Conservation (phyloP, 2,329 filamentous ascomycete species). For the Iodosphaeria phyllophila region DNA sequence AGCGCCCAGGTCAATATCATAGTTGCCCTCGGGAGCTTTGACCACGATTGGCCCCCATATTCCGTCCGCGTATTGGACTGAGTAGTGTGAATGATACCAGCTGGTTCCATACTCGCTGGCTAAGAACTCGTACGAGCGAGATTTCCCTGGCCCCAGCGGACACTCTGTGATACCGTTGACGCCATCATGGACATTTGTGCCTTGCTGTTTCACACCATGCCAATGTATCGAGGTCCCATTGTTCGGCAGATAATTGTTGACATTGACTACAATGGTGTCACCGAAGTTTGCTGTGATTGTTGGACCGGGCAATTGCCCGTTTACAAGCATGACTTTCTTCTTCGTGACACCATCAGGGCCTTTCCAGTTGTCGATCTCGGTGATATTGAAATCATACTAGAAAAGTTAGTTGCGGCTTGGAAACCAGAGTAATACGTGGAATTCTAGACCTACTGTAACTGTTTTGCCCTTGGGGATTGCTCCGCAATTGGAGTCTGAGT, state of each 20-base stretch:
- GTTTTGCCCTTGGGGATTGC: too few species aligned
- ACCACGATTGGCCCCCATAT: conserved; percentile 30
- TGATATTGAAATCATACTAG: conserved; percentile 8
- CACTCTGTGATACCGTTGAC: conserved; percentile 25
- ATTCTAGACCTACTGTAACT: too few species aligned
- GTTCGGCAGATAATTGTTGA: conserved; percentile 46
- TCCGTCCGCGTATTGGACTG: conserved; percentile 30
- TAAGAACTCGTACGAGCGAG: conserved; percentile 16
- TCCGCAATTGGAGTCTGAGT: too few species aligned
- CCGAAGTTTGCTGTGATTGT: conserved; percentile 45
- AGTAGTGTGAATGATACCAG: conserved; percentile 22
- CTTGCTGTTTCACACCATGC: conserved; percentile 26
- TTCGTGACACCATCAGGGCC: conserved; percentile 9
- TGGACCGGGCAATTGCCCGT: conserved; percentile 48
- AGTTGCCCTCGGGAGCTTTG: conserved; percentile 27
- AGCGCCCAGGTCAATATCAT: conserved; percentile 32
- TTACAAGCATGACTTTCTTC: conserved; percentile 35
- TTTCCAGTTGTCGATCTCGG: conserved; percentile 8
- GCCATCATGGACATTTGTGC: conserved; percentile 23
- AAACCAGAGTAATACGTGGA: too few species aligned
- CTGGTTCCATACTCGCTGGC: conserved; percentile 18
- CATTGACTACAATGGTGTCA: conserved; percentile 41
- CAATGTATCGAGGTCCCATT: conserved; percentile 24
- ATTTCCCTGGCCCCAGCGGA: conserved; percentile 16
- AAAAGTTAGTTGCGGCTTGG: too few species aligned